Evolutionary conservation across 2,329 filamentous ascomycete species (phyloP), one percentile per base, ranked within the genome.

Genomic region (Ploettnerulaceae sp.): DNA sequence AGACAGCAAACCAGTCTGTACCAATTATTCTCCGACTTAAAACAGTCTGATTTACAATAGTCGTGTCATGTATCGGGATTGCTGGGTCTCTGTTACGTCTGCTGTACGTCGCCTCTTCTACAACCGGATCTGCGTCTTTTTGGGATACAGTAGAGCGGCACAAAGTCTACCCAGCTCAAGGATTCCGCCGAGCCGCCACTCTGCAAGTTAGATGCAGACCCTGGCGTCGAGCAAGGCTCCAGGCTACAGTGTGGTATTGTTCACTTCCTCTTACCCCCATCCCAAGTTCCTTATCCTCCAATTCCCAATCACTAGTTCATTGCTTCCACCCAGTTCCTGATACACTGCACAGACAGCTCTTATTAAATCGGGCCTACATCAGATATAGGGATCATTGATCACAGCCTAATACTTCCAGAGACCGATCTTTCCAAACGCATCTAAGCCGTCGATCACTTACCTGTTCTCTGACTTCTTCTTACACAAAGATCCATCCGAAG

Each of bases 1-100:
- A 37, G 34, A n/a, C 34, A 37, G 21, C 34, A 25, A 22, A 24
- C 11, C 21, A 37, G 33, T 31, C 31, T 15, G 25, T 3, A 40
- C 5, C 37, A 40, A 21, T 15, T 18, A 24, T 14, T 26, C 35
- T 37, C 21, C 18, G n/a, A n/a, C n/a, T n/a, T n/a, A n/a, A n/a
- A n/a, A n/a, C n/a, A n/a, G n/a, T 32, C 28, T 9, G 26, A 21
- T 14, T 24, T 28, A 17, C 26, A 34, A 35, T 41, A 9, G 28
- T 40, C 45, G 41, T 47, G 45, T 21, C 45, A 41, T 41, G 22
- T 35, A 44, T 39, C 39, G 38, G 38, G 18, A 25, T 42, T 28
- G 26, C 39, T 37, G 24, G 40, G 33, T 31, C 24, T 34, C 33
- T 28, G 26, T 34, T 37, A 24, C 39, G 33, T 31, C 24, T 34